Evolutionary conservation across 1,284 basidiomycete genomes (phyloP).

Genomic region (Leccinum angustisporum): DNA sequence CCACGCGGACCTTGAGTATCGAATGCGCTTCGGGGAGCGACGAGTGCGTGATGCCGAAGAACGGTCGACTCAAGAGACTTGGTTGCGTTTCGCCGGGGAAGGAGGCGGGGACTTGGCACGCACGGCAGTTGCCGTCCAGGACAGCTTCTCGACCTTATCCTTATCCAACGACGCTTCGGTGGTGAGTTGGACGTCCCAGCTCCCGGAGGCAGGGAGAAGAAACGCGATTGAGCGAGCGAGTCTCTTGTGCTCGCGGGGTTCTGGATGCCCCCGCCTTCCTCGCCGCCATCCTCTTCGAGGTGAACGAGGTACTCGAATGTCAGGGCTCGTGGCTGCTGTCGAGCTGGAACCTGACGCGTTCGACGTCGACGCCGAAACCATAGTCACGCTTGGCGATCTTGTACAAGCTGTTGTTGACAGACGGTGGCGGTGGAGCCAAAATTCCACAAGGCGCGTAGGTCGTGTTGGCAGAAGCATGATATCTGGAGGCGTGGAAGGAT

Average conservation of each 20-base stretch:
- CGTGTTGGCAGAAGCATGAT: slow-evolving; percentile 95
- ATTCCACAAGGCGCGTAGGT: slow-evolving; percentile 87
- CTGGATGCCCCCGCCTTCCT: slow-evolving; percentile 35
- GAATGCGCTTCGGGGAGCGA: slow-evolving; percentile 71
- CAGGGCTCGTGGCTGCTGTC: slow-evolving; percentile 70
- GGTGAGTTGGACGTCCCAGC: slow-evolving; percentile 87
- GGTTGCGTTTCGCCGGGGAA: slow-evolving; percentile 33
- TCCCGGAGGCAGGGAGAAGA: slow-evolving; percentile 72
- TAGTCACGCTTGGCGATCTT: slow-evolving; percentile 77
- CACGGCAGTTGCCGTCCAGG: slow-evolving; percentile 73
- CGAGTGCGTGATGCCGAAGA: slow-evolving; percentile 69
- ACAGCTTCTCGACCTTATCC: slow-evolving; percentile 68
- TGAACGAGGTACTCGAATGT: slow-evolving; percentile 86
- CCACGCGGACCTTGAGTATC: slow-evolving; percentile 75
- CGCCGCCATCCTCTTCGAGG: slow-evolving; percentile 54
- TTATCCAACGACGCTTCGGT: slow-evolving; percentile 70
- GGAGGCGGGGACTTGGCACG: slow-evolving; percentile 44
- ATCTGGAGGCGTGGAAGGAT: slow-evolving; percentile 57
- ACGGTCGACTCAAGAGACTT: slow-evolving; percentile 57
- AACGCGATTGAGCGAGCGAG: slow-evolving; percentile 80
- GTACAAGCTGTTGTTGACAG: slow-evolving; percentile 74
- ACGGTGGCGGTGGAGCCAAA: slow-evolving; percentile 60
- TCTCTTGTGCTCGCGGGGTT: slow-evolving; percentile 67
- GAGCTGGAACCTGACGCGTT: slow-evolving; percentile 75
- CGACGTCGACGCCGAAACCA: slow-evolving; percentile 81